These are phyloP conservation scores for Citrullus mucosospermus DNA, from an alignment of 306 rosid genomes.

Conservation along the genomic window DNA sequence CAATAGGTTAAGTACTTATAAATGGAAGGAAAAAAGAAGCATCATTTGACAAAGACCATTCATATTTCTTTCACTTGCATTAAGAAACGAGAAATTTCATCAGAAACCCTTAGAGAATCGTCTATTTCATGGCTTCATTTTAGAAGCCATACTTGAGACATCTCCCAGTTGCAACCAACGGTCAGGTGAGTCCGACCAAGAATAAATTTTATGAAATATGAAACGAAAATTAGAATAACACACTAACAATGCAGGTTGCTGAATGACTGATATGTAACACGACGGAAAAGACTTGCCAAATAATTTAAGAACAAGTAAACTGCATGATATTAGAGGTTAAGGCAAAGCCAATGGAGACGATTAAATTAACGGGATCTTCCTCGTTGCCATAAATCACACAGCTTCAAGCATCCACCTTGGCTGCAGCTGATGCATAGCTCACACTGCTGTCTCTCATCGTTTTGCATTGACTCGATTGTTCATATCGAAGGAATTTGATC, in stretches of 20 bases:
- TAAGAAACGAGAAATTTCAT: background rate
- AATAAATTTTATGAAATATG: background rate
- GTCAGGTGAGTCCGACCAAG: background rate
- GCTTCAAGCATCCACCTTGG: constrained; percentile 51
- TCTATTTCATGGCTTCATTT: background rate
- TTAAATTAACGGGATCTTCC: background rate
- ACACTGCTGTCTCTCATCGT: constrained; percentile 78
- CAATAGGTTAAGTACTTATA: too few species aligned
- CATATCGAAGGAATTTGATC: constrained; percentile 72
- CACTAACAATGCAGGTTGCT: background rate
- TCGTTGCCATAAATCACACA: constrained; percentile 4
- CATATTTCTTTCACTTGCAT: background rate
- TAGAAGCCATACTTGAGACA: background rate
- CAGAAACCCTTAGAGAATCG: background rate
- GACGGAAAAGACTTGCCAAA: background rate
- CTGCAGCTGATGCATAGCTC: constrained; percentile 97
- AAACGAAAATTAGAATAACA: background rate
- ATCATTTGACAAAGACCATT: background rate
- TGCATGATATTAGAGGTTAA: background rate
- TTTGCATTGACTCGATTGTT: constrained; percentile 89
- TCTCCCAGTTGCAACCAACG: background rate
- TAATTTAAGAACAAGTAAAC: constrained; percentile 1
- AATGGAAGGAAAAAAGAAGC: background rate
- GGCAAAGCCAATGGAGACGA: background rate
- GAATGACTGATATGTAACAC: background rate